These are phyloP conservation scores for Sequoia sempervirens DNA, from an alignment of 75 land plant genomes.

Conservation along the genomic window DNA sequence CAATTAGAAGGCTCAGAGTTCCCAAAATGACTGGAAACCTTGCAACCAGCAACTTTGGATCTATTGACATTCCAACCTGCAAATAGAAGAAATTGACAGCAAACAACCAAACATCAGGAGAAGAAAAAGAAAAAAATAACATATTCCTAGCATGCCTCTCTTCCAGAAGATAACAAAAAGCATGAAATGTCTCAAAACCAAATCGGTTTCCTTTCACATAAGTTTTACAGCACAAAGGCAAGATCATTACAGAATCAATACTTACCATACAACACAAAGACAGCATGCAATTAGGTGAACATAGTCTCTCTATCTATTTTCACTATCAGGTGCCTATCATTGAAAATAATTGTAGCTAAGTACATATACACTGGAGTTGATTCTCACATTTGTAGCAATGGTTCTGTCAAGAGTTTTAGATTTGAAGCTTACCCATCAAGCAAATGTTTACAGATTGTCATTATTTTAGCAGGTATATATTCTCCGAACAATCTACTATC, in stretches of 20 bases:
- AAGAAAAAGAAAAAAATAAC: not conserved
- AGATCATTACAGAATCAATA: not conserved
- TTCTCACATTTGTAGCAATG: not conserved
- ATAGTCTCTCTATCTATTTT: not conserved
- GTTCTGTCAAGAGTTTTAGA: not conserved
- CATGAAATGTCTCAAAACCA: not conserved
- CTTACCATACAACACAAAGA: not conserved
- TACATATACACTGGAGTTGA: not conserved
- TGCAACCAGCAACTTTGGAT: too few relatives aligned
- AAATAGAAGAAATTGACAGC: slow-evolving; percentile 2
- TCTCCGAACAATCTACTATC: too few relatives aligned
- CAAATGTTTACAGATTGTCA: too few relatives aligned
- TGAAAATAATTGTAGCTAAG: not conserved
- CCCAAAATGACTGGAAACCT: too few relatives aligned
- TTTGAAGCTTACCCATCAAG: too few relatives aligned
- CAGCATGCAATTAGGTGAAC: not conserved
- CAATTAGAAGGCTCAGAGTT: too few relatives aligned
- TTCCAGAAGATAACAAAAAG: not conserved
- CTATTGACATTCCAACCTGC: slow-evolving; percentile 99
- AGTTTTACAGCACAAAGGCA: not conserved
- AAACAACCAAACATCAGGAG: not conserved
- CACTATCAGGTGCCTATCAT: not conserved
- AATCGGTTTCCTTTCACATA: not conserved
- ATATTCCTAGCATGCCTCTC: not conserved
- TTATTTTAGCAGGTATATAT: too few relatives aligned